Percentiles rank a stretch among this genome's conserved stretches.
phyloP scores from a whole-genome alignment of 768 basidiomycete genomes.

The Xerocomus brunneocitrinus region DNA sequence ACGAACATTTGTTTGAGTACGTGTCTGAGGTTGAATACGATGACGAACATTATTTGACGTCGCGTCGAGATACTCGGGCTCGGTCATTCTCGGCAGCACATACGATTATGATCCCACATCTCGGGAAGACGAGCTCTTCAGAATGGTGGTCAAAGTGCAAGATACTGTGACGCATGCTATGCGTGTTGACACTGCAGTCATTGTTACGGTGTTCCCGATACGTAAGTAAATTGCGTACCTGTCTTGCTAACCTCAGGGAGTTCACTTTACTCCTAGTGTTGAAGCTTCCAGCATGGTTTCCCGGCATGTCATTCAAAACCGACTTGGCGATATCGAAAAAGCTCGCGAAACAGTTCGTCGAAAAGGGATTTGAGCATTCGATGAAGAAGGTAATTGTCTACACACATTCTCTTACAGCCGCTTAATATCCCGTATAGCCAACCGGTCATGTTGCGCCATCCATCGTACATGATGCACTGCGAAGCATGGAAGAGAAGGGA shows the following conservation, averaged over 20 bases:
- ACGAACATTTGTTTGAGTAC: slow-evolving; percentile 30
- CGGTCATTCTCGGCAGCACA: slow-evolving; percentile 1
- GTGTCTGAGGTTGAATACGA: neutral
- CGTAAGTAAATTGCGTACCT: neutral
- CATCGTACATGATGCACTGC: slow-evolving; percentile 10
- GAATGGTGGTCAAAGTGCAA: neutral
- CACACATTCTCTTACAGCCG: neutral
- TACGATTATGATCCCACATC: slow-evolving; percentile 12
- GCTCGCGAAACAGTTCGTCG: neutral
- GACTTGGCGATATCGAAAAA: neutral
- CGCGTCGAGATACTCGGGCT: slow-evolving; percentile 4
- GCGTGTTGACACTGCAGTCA: slow-evolving; percentile 6
- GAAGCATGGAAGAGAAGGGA: neutral
- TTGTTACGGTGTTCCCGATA: slow-evolving; percentile 1
- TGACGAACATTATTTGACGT: neutral
- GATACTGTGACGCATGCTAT: neutral
- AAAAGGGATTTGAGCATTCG: slow-evolving; percentile 2
- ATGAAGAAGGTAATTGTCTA: slow-evolving; percentile 1
- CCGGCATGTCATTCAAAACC: slow-evolving; percentile 6
- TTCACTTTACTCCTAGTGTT: slow-evolving; percentile 1
- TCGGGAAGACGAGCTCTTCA: slow-evolving; percentile 4
- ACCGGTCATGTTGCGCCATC: neutral
- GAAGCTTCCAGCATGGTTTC: slow-evolving; percentile 14
- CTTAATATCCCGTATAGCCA: neutral
- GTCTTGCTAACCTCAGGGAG: neutral